Evolutionary conservation across 75 land plant species (phyloP).

Genomic region (Gnetum montanum): DNA sequence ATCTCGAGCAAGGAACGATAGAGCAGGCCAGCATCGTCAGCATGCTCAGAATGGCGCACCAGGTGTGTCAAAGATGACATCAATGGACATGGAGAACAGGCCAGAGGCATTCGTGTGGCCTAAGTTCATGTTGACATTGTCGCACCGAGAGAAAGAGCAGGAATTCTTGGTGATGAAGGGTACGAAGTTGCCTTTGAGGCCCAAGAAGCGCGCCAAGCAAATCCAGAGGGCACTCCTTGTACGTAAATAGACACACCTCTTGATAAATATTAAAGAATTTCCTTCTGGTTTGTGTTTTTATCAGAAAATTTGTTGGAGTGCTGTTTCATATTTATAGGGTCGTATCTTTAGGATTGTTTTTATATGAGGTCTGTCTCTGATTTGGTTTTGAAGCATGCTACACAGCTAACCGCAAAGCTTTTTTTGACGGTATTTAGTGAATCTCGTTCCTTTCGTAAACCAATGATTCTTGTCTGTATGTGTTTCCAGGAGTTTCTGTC

Average conservation of each 20-base stretch:
- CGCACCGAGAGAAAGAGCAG: slow-evolving; percentile 86
- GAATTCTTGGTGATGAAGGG: slow-evolving; percentile 91
- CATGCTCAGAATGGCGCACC: not conserved
- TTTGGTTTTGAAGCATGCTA: too few species aligned
- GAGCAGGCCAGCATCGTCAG: slow-evolving; percentile 4
- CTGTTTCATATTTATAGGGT: too few species aligned
- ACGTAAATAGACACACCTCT: slow-evolving; percentile 25
- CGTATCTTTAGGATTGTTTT: too few species aligned
- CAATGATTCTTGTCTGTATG: too few species aligned
- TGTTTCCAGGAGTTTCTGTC: too few species aligned
- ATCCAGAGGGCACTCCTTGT: slow-evolving; percentile 70
- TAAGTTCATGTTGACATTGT: slow-evolving; percentile 55
- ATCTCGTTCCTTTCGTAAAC: too few species aligned
- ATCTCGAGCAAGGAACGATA: not conserved
- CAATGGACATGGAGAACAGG: slow-evolving; percentile 1
- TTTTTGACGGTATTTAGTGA: too few species aligned
- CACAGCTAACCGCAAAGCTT: too few species aligned
- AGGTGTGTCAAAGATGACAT: slow-evolving; percentile 1
- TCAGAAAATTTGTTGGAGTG: too few species aligned
- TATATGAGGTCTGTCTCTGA: too few species aligned
- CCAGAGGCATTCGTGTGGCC: slow-evolving; percentile 26
- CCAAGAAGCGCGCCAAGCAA: slow-evolving; percentile 69
- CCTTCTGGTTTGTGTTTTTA: too few species aligned
- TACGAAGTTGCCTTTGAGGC: slow-evolving; percentile 75
- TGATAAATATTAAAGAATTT: too few species aligned